These are phyloP conservation scores for Debaryomyces fabryi DNA, from an alignment of 1,139 yeast genomes.

Conservation along the genomic window DNA sequence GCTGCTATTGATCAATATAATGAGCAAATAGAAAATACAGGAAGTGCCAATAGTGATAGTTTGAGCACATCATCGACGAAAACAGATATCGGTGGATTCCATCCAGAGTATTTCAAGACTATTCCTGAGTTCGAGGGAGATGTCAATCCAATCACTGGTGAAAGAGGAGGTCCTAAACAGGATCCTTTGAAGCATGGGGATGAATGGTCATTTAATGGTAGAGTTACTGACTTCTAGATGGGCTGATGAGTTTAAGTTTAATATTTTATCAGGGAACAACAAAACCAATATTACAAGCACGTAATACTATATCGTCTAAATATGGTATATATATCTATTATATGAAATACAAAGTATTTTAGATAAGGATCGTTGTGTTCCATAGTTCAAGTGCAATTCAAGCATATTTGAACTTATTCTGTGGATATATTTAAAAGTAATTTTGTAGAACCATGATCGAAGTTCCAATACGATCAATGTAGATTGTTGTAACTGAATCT, in stretches of 20 bases:
- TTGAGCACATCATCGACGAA: conserved; percentile 32
- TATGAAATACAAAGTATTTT: not conserved
- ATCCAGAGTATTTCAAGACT: conserved; percentile 71
- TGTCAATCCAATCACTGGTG: conserved; percentile 90
- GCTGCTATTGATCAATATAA: conserved; percentile 80
- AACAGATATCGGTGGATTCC: conserved; percentile 65
- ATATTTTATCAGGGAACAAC: not conserved
- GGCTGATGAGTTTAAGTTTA: not conserved
- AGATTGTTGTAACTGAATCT: not conserved
- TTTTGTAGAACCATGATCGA: not conserved
- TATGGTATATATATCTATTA: not conserved
- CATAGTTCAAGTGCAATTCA: not conserved
- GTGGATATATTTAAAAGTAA: not conserved
- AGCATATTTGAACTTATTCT: not conserved
- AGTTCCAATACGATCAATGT: not conserved
- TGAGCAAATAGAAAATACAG: conserved; percentile 38
- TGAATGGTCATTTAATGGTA: conserved; percentile 94
- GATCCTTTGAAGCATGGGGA: conserved; percentile 86
- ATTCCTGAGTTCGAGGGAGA: conserved; percentile 97
- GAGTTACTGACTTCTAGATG: conserved; percentile 84
- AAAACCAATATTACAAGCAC: not conserved
- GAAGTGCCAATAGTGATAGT: conserved; percentile 35
- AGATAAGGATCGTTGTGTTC: not conserved
- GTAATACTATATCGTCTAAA: not conserved
- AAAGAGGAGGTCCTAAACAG: conserved; percentile 97